Conservation (phyloP, 768 basidiomycete genomes). For the Suillus plorans region DNA sequence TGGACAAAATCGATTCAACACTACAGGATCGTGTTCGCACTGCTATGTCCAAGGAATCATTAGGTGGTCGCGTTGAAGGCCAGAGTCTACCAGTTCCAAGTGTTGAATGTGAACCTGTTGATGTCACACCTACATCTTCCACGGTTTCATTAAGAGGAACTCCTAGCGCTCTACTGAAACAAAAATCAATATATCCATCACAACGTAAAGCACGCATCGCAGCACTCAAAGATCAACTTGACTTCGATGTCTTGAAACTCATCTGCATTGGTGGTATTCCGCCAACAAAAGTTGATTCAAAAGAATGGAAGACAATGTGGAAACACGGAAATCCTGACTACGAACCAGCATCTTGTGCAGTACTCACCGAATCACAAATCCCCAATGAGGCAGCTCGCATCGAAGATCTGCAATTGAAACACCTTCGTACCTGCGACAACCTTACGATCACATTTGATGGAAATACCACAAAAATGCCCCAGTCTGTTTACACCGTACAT, state of each 20-base stretch:
- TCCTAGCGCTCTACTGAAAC: neutral
- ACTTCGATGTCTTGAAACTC: neutral
- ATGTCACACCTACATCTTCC: no score
- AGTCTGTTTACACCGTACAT: conserved; percentile 24
- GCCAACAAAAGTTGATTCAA: neutral
- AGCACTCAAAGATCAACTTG: neutral
- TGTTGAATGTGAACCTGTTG: no score
- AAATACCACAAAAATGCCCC: conserved; percentile 13
- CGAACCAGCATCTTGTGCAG: neutral
- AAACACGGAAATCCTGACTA: neutral
- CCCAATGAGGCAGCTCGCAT: neutral
- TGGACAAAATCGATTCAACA: no score
- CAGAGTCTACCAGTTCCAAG: no score
- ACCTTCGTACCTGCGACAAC: conserved; percentile 14
- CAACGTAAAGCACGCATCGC: neutral
- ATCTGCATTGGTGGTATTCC: neutral
- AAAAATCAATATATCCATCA: neutral
- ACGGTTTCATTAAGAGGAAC: no score
- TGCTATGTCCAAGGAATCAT: neutral
- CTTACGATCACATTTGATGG: conserved; percentile 29
- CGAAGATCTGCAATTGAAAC: conserved; percentile 6
- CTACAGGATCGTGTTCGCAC: neutral
- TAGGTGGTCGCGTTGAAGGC: no score
- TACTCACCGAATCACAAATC: neutral
- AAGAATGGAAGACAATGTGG: neutral